These are phyloP conservation scores for Stromatinia cepivora DNA, from an alignment of 2,329 filamentous ascomycete genomes.

Conservation along the genomic window DNA sequence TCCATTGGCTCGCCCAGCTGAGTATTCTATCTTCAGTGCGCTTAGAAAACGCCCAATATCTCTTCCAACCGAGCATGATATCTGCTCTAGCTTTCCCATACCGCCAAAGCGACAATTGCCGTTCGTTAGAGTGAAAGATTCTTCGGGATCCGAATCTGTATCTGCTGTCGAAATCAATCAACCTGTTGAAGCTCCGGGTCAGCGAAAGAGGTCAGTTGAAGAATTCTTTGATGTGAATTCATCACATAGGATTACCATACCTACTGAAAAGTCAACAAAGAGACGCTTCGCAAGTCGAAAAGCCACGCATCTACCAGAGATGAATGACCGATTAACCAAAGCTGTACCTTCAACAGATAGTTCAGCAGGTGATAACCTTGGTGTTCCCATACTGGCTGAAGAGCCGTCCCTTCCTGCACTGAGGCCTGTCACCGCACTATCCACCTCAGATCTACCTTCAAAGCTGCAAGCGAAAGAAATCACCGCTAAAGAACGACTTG, in stretches of 20 bases:
- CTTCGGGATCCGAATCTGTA: neutral
- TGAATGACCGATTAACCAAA: neutral
- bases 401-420: conserved; percentile 30
- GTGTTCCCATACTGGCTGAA: conserved; percentile 15
- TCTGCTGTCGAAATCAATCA: neutral
- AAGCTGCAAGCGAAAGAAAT: conserved; percentile 23
- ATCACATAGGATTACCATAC: neutral
- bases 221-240: neutral
- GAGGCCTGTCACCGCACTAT: conserved; percentile 29
- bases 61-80: conserved; percentile 20
- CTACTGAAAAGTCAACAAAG: neutral
- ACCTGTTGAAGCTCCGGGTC: neutral
- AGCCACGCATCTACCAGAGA: neutral
- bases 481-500: conserved; percentile 24
- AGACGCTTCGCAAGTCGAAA: conserved; percentile 12
- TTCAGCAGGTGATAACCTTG: neutral
- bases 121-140: conserved; percentile 29
- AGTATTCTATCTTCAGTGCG: neutral
- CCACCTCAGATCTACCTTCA: conserved; percentile 27
- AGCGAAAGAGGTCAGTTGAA: conserved; percentile 8
- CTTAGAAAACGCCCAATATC: conserved; percentile 13
- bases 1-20: conserved; percentile 13
- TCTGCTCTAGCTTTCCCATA: conserved; percentile 25
- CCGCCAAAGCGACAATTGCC: conserved; percentile 38
- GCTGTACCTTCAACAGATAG: neutral